A percentile compares a stretch with the other conserved stretches of the same genome.
Evolutionary conservation across 1,139 yeast species (phyloP).

Genomic region (Protomyces lactucae-debilis): DNA sequence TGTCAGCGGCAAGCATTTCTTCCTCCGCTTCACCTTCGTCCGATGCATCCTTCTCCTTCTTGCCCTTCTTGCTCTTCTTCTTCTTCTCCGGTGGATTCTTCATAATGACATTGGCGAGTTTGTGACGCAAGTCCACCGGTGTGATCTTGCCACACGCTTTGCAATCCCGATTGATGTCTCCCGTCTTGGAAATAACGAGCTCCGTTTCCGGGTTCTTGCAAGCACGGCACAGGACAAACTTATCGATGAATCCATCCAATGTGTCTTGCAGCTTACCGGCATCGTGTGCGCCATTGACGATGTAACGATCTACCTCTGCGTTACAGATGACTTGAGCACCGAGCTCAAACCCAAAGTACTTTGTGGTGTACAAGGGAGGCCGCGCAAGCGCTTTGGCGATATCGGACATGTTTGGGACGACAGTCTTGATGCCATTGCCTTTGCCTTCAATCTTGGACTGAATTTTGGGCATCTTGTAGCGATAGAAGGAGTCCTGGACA

Average conservation of each 20-base stretch:
- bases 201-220: slow-evolving; percentile 99
- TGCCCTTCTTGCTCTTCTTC: slow-evolving; percentile 45
- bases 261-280: slow-evolving; percentile 86
- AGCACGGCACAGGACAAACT: slow-evolving; percentile 86
- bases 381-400: slow-evolving; percentile 93
- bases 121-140: slow-evolving; percentile 77
- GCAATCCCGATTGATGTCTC: slow-evolving; percentile 81
- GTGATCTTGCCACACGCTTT: slow-evolving; percentile 97
- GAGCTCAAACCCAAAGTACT: slow-evolving; percentile 91
- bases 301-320: slow-evolving; percentile 75
- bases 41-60: slow-evolving; percentile 36
- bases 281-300: slow-evolving; percentile 94
- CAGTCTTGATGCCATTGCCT: slow-evolving; percentile 98
- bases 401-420: slow-evolving; percentile 81
- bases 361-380: slow-evolving; percentile 81
- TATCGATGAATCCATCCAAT: slow-evolving; percentile 86
- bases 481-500: slow-evolving; percentile 96
- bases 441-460: slow-evolving; percentile 97
- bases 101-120: slow-evolving; percentile 75
- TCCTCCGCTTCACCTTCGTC: slow-evolving; percentile 41
- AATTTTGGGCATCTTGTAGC: slow-evolving; percentile 97
- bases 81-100: slow-evolving; percentile 83
- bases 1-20: slow-evolving; percentile 36
- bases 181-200: slow-evolving; percentile 64
- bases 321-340: slow-evolving; percentile 92